A percentile compares a stretch with the other conserved stretches of the same genome.
These are phyloP conservation scores for Phaseolus lunatus DNA, from an alignment of 306 rosid species.

Conservation along the genomic window DNA sequence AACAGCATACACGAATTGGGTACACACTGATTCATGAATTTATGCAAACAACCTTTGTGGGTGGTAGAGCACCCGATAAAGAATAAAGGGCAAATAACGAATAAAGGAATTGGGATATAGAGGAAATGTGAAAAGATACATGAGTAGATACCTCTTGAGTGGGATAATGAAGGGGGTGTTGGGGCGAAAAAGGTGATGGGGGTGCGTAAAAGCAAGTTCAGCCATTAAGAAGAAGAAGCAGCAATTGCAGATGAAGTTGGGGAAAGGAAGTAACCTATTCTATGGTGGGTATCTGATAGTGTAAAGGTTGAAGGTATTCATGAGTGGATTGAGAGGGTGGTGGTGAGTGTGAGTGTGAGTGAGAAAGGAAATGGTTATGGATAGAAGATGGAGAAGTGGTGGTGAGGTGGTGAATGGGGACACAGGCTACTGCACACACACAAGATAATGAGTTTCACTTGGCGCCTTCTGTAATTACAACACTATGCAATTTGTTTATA, in stretches of 20 bases:
- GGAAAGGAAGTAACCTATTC: background rate
- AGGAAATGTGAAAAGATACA: background rate
- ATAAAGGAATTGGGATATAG: background rate
- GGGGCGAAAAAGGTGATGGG: conserved; percentile 27
- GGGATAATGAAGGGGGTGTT: conserved; percentile 3
- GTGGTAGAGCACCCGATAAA: background rate
- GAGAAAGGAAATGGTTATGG: background rate
- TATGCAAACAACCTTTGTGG: background rate
- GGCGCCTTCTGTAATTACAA: conserved; percentile 18
- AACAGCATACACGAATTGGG: conserved; percentile 32
- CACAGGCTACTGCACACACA: background rate
- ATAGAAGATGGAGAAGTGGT: conserved; percentile 1
- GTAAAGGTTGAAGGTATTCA: background rate
- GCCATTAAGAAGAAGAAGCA: background rate
- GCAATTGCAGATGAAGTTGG: background rate
- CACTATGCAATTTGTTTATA: background rate
- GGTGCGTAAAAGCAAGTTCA: conserved; percentile 1
- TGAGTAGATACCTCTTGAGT: background rate
- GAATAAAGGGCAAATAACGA: conserved; percentile 36
- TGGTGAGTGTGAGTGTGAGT: background rate
- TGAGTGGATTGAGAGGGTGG: background rate
- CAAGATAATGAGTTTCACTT: conserved; percentile 7
- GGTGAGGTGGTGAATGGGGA: conserved; percentile 3
- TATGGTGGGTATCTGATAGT: conserved; percentile 17
- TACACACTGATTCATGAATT: background rate